Conservation (phyloP, 1,139 yeast species). For the Magnusiomyces tetraspermus region DNA sequence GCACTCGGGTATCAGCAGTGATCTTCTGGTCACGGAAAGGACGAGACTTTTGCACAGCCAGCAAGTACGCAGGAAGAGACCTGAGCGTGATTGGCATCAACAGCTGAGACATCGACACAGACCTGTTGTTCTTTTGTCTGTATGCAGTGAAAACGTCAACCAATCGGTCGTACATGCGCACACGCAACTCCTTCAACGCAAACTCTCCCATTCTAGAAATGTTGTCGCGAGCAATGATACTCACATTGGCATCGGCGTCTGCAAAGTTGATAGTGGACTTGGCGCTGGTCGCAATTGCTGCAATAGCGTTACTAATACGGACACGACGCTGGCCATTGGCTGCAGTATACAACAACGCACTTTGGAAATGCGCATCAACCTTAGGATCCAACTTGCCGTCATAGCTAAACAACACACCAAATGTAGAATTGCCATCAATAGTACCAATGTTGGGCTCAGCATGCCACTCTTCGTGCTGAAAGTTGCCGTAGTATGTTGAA, state of each 20-base stretch:
- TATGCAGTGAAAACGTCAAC: slow-evolving; percentile 72
- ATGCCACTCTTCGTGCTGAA: slow-evolving; percentile 27
- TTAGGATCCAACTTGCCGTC: slow-evolving; percentile 68
- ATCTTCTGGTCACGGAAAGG: slow-evolving; percentile 44
- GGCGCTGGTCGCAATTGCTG: slow-evolving; percentile 68
- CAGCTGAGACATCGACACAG: slow-evolving; percentile 52
- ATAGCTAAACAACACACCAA: slow-evolving; percentile 63
- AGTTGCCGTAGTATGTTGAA: slow-evolving; percentile 60
- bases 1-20: slow-evolving; percentile 44
- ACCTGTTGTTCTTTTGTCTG: slow-evolving; percentile 41
- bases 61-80: slow-evolving; percentile 57
- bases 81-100: slow-evolving; percentile 75
- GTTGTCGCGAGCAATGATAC: slow-evolving; percentile 67
- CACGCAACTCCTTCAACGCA: slow-evolving; percentile 52
- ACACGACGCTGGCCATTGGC: slow-evolving; percentile 68
- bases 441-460: slow-evolving; percentile 64
- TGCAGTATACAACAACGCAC: slow-evolving; percentile 79
- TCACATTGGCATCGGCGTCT: slow-evolving; percentile 73
- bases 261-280: slow-evolving; percentile 69
- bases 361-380: slow-evolving; percentile 82
- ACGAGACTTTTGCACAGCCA: slow-evolving; percentile 59
- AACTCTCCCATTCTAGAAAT: slow-evolving; percentile 47
- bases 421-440: slow-evolving; percentile 53
- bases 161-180: slow-evolving; percentile 53
- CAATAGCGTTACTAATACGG: slow-evolving; percentile 71